Base-by-base conservation (phyloP, 768 basidiomycete species). In the Lentinula lateritia region DNA sequence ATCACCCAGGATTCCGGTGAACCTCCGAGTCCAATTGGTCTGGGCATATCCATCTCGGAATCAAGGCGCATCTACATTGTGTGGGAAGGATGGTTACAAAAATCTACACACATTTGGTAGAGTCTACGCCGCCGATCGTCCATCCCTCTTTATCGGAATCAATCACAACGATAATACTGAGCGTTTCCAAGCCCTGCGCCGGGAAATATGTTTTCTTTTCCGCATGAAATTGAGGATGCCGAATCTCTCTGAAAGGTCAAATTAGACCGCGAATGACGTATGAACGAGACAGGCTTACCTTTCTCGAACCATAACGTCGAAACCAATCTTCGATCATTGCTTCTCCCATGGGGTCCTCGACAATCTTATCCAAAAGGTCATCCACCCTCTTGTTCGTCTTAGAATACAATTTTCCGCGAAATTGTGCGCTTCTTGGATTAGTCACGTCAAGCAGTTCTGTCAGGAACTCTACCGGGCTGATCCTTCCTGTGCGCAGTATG, bases 361-460 rank as follows among this genome's bases (percentile, higher is more conserved):
- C 23, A 43, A 58, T 58, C 28, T 43, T 58, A 34, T 58, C 56
- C 39, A 58, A 23, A 32, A 58, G 56, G 39, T 45, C 35, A 13
- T 58, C 56, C 45, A 58, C 12, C 23, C 45, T 58, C 56, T 58
- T 43, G 34, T 35, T 41, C 4, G 7, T 58, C 56, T 46, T 32
- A 45, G 56, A 58, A 36, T 58, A 58, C 18, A 58, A 42, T 58
- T 58, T 58, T 36, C 42, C 41, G 23, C 56, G 56, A 58, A 16
- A 43, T 42, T 58, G 56, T 1, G 56, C 56, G 18, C 42, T 58
- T 32, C 39, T 32, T 16, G 56, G 41, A 43, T 43, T 58, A 6
- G 39, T 43, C 28, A 58, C 45, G 45, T 58, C 56, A 23, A 58
- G 20, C 4, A 58, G 10, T 15, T 58, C 56, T 42, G 41, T 45